These are phyloP conservation scores for Beauveria caledonica DNA, from an alignment of 2,329 filamentous ascomycete genomes.

Conservation along the genomic window DNA sequence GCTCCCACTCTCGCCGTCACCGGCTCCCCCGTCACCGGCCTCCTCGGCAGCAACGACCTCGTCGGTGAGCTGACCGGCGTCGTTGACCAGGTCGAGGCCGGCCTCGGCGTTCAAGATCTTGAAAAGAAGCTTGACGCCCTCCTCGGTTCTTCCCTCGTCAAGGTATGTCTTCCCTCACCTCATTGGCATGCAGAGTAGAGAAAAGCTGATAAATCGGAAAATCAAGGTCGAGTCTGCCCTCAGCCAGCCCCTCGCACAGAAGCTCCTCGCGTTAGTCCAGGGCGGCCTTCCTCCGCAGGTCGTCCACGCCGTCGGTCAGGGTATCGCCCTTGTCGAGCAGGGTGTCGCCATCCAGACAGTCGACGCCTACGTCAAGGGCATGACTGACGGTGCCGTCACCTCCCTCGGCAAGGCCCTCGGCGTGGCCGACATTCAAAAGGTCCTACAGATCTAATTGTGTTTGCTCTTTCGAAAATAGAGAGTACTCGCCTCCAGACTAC, in stretches of 20 bases:
- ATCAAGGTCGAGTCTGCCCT: slow-evolving; percentile 16
- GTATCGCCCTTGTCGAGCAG: slow-evolving; percentile 16
- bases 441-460: slow-evolving; percentile 10
- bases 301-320: slow-evolving; percentile 18
- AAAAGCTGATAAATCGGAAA: not conserved
- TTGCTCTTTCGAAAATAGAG: not conserved
- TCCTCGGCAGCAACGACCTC: slow-evolving; percentile 8
- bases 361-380: slow-evolving; percentile 16
- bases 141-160: slow-evolving; percentile 14
- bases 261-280: slow-evolving; percentile 16
- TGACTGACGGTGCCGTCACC: slow-evolving; percentile 15
- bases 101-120: slow-evolving; percentile 13
- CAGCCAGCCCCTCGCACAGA: slow-evolving; percentile 15
- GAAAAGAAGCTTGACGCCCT: slow-evolving; percentile 16
- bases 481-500: not conserved
- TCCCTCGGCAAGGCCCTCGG: slow-evolving; percentile 16
- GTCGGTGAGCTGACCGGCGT: slow-evolving; percentile 13
- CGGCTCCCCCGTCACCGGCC: not conserved
- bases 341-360: slow-evolving; percentile 16
- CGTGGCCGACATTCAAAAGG: slow-evolving; percentile 13
- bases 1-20: slow-evolving; percentile 3
- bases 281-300: slow-evolving; percentile 12
- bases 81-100: slow-evolving; percentile 14
- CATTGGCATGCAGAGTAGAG: not conserved
- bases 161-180: slow-evolving; percentile 7